Evolutionary conservation across 2,329 filamentous ascomycete genomes (phyloP).

Genomic region (Ophiocordyceps camponoti-rufipedis): DNA sequence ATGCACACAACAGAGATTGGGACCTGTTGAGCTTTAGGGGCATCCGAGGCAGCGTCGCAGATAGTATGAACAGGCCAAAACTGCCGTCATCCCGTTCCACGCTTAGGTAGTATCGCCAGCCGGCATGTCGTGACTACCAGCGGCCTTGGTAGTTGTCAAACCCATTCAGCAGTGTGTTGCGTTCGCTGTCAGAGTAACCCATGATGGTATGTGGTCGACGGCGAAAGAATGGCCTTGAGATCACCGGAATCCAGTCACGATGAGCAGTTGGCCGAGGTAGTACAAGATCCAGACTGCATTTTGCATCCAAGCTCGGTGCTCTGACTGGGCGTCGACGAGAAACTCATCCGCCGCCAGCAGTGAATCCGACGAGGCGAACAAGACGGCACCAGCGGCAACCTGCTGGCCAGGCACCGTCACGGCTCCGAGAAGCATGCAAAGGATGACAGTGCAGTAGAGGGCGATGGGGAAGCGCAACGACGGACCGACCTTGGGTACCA

Average conservation of each 20-base stretch:
- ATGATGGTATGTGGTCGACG: no score
- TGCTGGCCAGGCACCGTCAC: conserved; percentile 9
- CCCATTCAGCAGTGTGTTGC: no score
- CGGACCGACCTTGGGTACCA: conserved; percentile 10
- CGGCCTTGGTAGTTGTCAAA: no score
- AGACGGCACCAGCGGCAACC: conserved; percentile 10
- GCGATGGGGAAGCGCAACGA: conserved; percentile 12
- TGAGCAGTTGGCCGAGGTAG: conserved; percentile 16
- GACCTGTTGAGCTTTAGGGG: no score
- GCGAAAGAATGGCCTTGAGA: no score
- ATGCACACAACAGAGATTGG: no score
- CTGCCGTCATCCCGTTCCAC: no score
- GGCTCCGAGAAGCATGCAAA: conserved; percentile 13
- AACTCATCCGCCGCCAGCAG: conserved; percentile 16
- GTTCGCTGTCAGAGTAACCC: no score
- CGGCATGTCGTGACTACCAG: no score
- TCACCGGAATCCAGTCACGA: conserved; percentile 4
- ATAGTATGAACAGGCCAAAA: no score
- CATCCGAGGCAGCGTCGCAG: no score
- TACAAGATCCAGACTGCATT: conserved; percentile 17
- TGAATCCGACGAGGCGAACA: conserved; percentile 15
- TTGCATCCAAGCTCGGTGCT: conserved; percentile 12
- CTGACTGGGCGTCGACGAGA: conserved; percentile 8
- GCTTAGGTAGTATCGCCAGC: no score
- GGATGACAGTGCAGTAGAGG: conserved; percentile 13